phyloP scores from a whole-genome alignment of 164 flowering plant species.

The Amborella trichopoda region DNA sequence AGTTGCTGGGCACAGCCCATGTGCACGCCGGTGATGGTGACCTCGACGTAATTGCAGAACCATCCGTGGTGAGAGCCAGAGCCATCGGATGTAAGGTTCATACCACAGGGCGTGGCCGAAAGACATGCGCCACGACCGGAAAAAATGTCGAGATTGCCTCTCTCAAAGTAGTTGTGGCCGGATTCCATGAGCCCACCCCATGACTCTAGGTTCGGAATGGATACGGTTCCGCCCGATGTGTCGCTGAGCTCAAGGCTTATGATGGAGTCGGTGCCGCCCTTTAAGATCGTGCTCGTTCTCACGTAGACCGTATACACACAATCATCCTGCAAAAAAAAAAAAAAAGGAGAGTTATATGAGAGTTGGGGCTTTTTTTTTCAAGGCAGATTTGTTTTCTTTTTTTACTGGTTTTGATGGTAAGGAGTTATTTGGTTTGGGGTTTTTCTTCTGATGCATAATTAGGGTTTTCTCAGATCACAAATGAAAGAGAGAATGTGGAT shows the following conservation, averaged over 20 bases:
- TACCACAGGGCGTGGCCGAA: slow-evolving; percentile 33
- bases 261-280: slow-evolving; percentile 79
- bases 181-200: slow-evolving; percentile 89
- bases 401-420: too few relatives aligned
- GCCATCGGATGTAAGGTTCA: slow-evolving; percentile 78
- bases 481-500: too few relatives aligned
- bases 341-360: too few relatives aligned
- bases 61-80: slow-evolving; percentile 67
- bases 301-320: slow-evolving; percentile 89
- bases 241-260: slow-evolving; percentile 38
- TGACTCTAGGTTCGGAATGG: slow-evolving; percentile 35
- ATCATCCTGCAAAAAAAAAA: too few relatives aligned
- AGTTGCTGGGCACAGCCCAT: slow-evolving; percentile 30
- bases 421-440: too few relatives aligned
- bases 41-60: slow-evolving; percentile 83
- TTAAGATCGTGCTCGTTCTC: slow-evolving; percentile 55
- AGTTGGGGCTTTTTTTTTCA: too few relatives aligned
- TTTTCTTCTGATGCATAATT: too few relatives aligned
- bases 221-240: slow-evolving; percentile 14
- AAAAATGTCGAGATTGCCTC: slow-evolving; percentile 83
- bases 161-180: slow-evolving; percentile 66
- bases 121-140: slow-evolving; percentile 58
- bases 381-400: too few relatives aligned
- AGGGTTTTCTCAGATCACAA: too few relatives aligned
- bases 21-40: slow-evolving; percentile 62